Conservation (phyloP, 805 yeast genomes). For the Nematodospora valgi region DNA sequence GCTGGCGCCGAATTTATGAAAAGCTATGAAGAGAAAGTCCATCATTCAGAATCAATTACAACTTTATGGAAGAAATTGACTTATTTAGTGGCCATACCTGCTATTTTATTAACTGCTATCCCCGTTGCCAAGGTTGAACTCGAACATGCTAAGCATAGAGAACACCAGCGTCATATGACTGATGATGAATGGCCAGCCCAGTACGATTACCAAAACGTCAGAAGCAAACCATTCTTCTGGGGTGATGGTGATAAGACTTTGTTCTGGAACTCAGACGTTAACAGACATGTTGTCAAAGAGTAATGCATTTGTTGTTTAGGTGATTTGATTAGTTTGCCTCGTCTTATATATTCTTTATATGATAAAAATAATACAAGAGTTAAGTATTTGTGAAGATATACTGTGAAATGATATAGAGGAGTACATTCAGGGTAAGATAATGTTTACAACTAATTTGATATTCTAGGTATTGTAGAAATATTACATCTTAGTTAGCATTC, state of each 20-base stretch:
- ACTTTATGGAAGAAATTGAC: constrained; percentile 84
- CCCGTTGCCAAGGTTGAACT: constrained; percentile 80
- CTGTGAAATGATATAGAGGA: too few relatives aligned
- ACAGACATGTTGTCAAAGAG: constrained; percentile 67
- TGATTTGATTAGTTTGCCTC: too few relatives aligned
- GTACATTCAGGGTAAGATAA: too few relatives aligned
- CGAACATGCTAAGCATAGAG: constrained; percentile 89
- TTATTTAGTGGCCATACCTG: constrained; percentile 77
- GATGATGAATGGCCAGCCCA: constrained; percentile 93
- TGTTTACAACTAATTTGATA: too few relatives aligned
- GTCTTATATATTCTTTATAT: too few relatives aligned
- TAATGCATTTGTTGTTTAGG: too few relatives aligned
- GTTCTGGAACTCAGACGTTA: constrained; percentile 92
- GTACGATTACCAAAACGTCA: constrained; percentile 88
- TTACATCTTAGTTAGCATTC: too few relatives aligned
- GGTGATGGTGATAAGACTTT: constrained; percentile 97
- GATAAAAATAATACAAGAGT: too few relatives aligned
- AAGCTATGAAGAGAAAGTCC: constrained; percentile 58
- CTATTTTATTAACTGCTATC: constrained; percentile 68
- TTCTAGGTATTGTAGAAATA: too few relatives aligned
- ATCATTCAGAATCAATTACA: constrained; percentile 79
- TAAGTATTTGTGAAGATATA: too few relatives aligned
- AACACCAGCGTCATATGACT: constrained; percentile 64
- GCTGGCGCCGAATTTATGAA: constrained; percentile 72
- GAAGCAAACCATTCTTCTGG: constrained; percentile 91